These are phyloP conservation scores for Schizophyllum amplum DNA, from an alignment of 1,284 basidiomycete species.

Conservation along the genomic window DNA sequence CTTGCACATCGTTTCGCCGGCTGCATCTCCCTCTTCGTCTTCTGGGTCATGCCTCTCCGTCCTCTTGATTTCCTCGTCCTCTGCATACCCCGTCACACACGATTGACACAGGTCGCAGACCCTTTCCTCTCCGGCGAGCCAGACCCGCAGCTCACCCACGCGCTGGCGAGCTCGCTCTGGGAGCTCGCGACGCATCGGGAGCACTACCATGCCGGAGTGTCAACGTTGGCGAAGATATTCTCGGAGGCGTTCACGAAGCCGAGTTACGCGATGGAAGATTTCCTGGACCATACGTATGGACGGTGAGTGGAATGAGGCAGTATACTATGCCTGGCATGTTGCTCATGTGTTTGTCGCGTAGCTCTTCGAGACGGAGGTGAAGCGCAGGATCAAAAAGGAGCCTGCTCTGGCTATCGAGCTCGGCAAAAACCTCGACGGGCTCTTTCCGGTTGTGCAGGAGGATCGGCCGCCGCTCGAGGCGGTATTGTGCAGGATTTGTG, in stretches of 20 bases:
- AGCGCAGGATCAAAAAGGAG: conserved; percentile 74
- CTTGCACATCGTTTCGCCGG: too few species aligned
- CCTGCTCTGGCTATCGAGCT: conserved; percentile 56
- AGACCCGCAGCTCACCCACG: conserved; percentile 74
- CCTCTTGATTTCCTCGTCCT: too few species aligned
- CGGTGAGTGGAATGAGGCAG: too few species aligned
- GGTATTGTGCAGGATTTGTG: neutral
- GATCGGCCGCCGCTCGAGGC: neutral
- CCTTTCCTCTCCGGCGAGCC: conserved; percentile 64
- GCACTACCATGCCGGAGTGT: conserved; percentile 83
- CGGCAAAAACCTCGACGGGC: conserved; percentile 13
- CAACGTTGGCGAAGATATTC: conserved; percentile 82
- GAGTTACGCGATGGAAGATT: conserved; percentile 89
- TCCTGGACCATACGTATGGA: conserved; percentile 94
- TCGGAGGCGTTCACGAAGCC: conserved; percentile 91
- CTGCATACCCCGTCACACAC: too few species aligned
- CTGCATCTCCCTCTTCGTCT: too few species aligned
- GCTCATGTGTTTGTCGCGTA: too few species aligned
- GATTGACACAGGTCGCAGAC: conserved; percentile 47
- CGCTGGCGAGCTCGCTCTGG: conserved; percentile 87
- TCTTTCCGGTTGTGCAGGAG: conserved; percentile 3
- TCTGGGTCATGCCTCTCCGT: too few species aligned
- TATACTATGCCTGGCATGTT: too few species aligned
- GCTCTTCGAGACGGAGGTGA: conserved; percentile 85
- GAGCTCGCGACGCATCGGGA: conserved; percentile 75